phyloP scores from a whole-genome alignment of 1,284 basidiomycete species.

The Amylostereum chailletii region DNA sequence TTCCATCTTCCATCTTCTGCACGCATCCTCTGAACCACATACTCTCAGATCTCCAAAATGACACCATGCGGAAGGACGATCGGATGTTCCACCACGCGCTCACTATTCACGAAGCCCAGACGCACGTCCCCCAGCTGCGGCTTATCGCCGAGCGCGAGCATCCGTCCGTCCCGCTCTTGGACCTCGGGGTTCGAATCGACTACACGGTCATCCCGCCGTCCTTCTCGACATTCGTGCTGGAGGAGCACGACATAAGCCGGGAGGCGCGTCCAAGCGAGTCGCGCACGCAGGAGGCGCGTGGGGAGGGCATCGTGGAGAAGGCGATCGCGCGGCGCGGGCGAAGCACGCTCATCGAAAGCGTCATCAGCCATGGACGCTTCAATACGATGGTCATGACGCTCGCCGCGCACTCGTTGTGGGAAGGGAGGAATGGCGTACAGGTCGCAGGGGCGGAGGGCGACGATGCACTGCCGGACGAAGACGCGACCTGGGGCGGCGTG shows the following conservation, averaged over 20 bases:
- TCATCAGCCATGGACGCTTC: slow-evolving; percentile 20
- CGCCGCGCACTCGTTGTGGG: slow-evolving; percentile 2
- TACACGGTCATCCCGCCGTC: slow-evolving; percentile 21
- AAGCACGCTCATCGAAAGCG: slow-evolving; percentile 26
- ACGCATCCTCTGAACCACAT: neutral
- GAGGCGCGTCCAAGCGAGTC: slow-evolving; percentile 9
- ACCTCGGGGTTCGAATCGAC: slow-evolving; percentile 25
- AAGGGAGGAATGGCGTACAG: neutral
- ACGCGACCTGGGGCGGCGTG: too few relatives aligned
- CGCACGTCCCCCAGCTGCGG: slow-evolving; percentile 19
- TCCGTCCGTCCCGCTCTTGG: slow-evolving; percentile 15
- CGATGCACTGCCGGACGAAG: too few relatives aligned
- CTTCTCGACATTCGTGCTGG: slow-evolving; percentile 19
- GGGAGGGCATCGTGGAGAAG: slow-evolving; percentile 26
- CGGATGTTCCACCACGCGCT: slow-evolving; percentile 26
- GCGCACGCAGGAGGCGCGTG: slow-evolving; percentile 23
- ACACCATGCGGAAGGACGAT: slow-evolving; percentile 24
- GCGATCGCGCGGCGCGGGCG: slow-evolving; percentile 22
- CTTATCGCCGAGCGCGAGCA: slow-evolving; percentile 18
- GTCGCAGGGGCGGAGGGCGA: too few relatives aligned
- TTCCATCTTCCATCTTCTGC: neutral
- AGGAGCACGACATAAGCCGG: slow-evolving; percentile 16
- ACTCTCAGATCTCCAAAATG: slow-evolving; percentile 23
- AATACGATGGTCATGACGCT: slow-evolving; percentile 22
- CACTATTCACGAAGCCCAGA: slow-evolving; percentile 22